These are phyloP conservation scores for Delonix regia DNA, from an alignment of 306 rosid genomes.

Conservation along the genomic window DNA sequence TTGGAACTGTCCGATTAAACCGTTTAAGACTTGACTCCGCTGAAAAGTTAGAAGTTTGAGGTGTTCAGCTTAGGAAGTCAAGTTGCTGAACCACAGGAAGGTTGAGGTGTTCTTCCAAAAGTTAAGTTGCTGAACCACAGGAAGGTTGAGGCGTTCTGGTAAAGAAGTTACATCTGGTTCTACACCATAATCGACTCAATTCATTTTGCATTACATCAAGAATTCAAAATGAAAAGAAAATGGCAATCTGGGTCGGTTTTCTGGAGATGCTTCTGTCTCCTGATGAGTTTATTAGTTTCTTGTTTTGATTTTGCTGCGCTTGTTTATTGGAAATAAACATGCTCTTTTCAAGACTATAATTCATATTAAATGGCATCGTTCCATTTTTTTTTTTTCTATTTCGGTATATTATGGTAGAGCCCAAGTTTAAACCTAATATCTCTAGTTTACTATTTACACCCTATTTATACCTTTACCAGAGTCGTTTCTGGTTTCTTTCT, in stretches of 20 bases:
- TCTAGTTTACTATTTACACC: no score
- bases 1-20: slow-evolving; percentile 84
- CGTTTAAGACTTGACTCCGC: slow-evolving; percentile 74
- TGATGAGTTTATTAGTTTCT: neutral
- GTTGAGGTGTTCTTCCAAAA: slow-evolving; percentile 32
- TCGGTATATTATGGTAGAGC: neutral
- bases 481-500: no score
- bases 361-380: neutral
- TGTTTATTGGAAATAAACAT: neutral
- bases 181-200: neutral
- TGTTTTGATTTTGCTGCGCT: neutral
- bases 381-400: no score
- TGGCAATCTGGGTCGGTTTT: slow-evolving; percentile 1
- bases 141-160: slow-evolving; percentile 36
- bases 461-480: no score
- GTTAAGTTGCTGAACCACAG: slow-evolving; percentile 34
- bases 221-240: slow-evolving; percentile 3
- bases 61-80: neutral
- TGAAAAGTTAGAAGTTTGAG: slow-evolving; percentile 50
- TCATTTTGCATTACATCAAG: slow-evolving; percentile 1
- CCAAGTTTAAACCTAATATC: neutral
- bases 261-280: slow-evolving; percentile 4
- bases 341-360: neutral
- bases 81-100: slow-evolving; percentile 25
- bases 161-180: neutral